A percentile compares a stretch with the other conserved stretches of the same genome.
phyloP scores from a whole-genome alignment of 805 yeast species.

The Wickerhamomyces sydowiorum region DNA sequence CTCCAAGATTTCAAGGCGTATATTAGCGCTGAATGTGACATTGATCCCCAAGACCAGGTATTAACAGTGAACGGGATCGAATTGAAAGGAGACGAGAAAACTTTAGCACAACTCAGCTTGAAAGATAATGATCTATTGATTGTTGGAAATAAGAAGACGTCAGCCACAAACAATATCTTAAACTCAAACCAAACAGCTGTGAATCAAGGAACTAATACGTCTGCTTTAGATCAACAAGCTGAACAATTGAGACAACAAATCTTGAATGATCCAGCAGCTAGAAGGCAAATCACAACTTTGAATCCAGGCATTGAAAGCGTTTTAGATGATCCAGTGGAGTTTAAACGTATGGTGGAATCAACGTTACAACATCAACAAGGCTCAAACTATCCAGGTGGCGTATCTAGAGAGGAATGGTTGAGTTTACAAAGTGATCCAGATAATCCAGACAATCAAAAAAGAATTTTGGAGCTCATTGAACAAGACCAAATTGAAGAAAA shows the following conservation, averaged over 20 bases:
- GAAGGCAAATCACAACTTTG: slow-evolving; percentile 28
- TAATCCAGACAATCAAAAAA: slow-evolving; percentile 60
- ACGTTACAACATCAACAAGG: slow-evolving; percentile 26
- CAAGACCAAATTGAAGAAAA: slow-evolving; percentile 77
- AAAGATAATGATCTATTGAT: slow-evolving; percentile 51
- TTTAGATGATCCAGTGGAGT: slow-evolving; percentile 42
- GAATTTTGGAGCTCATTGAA: slow-evolving; percentile 60
- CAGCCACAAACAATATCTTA: not conserved
- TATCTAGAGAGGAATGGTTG: slow-evolving; percentile 40
- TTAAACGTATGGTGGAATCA: slow-evolving; percentile 35
- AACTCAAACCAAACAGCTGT: not conserved
- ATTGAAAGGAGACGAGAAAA: slow-evolving; percentile 27
- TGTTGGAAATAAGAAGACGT: slow-evolving; percentile 2
- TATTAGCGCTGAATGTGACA: slow-evolving; percentile 61
- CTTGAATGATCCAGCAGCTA: slow-evolving; percentile 34
- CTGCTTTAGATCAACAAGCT: slow-evolving; percentile 22
- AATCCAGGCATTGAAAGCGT: slow-evolving; percentile 44
- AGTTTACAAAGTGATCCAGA: slow-evolving; percentile 60
- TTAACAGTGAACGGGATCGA: slow-evolving; percentile 41
- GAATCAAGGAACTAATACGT: not conserved
- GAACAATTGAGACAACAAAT: slow-evolving; percentile 47
- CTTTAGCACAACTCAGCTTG: slow-evolving; percentile 43
- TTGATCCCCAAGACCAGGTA: slow-evolving; percentile 40
- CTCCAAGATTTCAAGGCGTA: slow-evolving; percentile 68
- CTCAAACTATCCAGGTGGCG: slow-evolving; percentile 25